Percentiles rank a stretch among this genome's conserved stretches.
These are phyloP conservation scores for Artemisia argyi DNA, from an alignment of 129 eudicot species.

Conservation along the genomic window DNA sequence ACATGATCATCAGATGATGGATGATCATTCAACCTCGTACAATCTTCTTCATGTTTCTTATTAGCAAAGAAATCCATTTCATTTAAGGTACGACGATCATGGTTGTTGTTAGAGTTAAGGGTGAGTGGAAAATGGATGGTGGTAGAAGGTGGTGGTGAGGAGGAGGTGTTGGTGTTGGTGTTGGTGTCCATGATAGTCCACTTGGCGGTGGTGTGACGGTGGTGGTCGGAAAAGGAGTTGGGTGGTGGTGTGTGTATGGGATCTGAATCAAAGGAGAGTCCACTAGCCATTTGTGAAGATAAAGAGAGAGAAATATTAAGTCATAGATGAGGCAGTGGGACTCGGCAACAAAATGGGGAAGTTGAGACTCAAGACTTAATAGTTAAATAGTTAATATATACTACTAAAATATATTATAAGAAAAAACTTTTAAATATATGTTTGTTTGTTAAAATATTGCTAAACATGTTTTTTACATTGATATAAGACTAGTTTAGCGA, in stretches of 20 bases:
- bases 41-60: constrained; percentile 28
- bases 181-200: constrained; percentile 25
- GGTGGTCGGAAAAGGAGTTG: constrained; percentile 34
- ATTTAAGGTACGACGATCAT: constrained; percentile 17
- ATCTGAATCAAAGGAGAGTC: constrained; percentile 80
- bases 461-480: too few species aligned
- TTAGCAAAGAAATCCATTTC: constrained; percentile 75
- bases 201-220: constrained; percentile 23
- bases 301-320: constrained; percentile 38
- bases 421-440: neutral
- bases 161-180: constrained; percentile 8
- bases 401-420: neutral
- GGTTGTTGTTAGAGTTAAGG: constrained; percentile 34
- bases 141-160: constrained; percentile 37
- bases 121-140: constrained; percentile 65
- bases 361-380: constrained; percentile 55
- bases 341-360: constrained; percentile 62
- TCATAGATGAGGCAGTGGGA: constrained; percentile 50
- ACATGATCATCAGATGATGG: constrained; percentile 20
- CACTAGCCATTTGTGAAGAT: constrained; percentile 64
- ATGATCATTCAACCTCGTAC: constrained; percentile 20
- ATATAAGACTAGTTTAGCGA: too few species aligned
- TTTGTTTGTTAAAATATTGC: too few species aligned
- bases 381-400: neutral
- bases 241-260: constrained; percentile 36